Base-by-base conservation (phyloP, 2,329 filamentous ascomycete species). In the Calonectria hongkongensis region DNA sequence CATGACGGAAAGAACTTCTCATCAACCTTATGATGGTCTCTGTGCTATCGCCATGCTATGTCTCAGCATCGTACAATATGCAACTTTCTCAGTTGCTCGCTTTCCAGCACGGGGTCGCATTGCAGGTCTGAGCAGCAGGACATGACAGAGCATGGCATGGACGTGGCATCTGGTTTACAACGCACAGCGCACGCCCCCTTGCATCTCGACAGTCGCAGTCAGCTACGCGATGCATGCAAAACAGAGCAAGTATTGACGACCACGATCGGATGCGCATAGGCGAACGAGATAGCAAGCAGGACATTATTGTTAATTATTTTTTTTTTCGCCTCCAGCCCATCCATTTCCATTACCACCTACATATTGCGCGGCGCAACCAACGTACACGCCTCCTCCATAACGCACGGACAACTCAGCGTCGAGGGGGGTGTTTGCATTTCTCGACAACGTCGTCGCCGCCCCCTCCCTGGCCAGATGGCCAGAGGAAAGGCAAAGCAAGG, bases 401-500 rank as follows among this genome's bases (percentile, higher is more conserved):
- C 79, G 80, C 79, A 80, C 73, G 74, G 79, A 81, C 80, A 82
- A 82, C 80, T 81, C 80, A 82, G 74, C 72, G 74, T 66, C 70
- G 73, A 43, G n/a, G 25, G 39, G 51, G 51, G 66, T 45, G 41
- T 45, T 60, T 58, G 50, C 50, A 36, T 47, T 33, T 25, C 36
- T 47, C 9, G 15, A 45, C 43, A n/a, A 45, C 43, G 43, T 45
- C 41, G 41, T 18, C 43, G 43, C 58, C 45, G n/a, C 50, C 50
- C 41, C 39, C 21, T 28, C 27, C 27, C 39, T n/a, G 18, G 10
- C 41, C 13, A n/a, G 13, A 9, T 48, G 54, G 10, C 33, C 54
- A 39, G n/a, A 39, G 33, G 30, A 58, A 58, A 36, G 50, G 54
- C 54, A 36, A 58, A 39, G 54, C 33, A 58, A 62, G 39, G 58